Percentiles rank a stretch among this genome's conserved stretches.
These are phyloP conservation scores for Pichia sorboxylosa DNA, from an alignment of 1,139 yeast species.

Conservation along the genomic window DNA sequence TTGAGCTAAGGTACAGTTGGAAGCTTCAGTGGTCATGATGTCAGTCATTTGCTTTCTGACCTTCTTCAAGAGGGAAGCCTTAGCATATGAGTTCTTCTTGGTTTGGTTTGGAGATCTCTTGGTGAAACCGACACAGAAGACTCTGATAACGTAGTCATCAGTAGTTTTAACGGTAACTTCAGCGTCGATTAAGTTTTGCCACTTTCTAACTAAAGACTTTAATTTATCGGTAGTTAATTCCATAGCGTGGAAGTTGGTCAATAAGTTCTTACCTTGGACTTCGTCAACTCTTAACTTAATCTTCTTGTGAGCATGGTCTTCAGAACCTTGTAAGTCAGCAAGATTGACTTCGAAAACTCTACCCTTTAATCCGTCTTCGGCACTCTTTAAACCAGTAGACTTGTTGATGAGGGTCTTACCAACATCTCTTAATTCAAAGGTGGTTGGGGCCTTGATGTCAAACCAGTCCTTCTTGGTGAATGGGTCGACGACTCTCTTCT, in stretches of 20 bases:
- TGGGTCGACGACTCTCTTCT: conserved; percentile 94
- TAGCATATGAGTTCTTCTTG: conserved; percentile 87
- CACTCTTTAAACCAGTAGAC: conserved; percentile 86
- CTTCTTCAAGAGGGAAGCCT: conserved; percentile 77
- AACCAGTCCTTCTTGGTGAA: conserved; percentile 94
- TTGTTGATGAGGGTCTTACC: conserved; percentile 93
- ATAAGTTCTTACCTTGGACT: conserved; percentile 84
- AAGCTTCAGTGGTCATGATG: conserved; percentile 76
- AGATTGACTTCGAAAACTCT: conserved; percentile 79
- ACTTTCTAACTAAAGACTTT: conserved; percentile 84
- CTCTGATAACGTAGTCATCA: conserved; percentile 81
- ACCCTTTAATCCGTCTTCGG: conserved; percentile 86
- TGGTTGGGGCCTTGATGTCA: conserved; percentile 89
- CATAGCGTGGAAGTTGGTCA: conserved; percentile 93
- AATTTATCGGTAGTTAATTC: conserved; percentile 86
- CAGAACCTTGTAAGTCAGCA: conserved; percentile 87
- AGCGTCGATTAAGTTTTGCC: conserved; percentile 89
- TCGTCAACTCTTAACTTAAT: conserved; percentile 84
- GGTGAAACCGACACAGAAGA: conserved; percentile 88
- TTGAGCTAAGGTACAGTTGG: conserved; percentile 76
- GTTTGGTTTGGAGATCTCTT: conserved; percentile 82
- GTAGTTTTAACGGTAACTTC: conserved; percentile 86
- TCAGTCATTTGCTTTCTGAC: conserved; percentile 78
- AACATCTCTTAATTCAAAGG: conserved; percentile 86
- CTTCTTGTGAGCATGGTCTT: conserved; percentile 87